A percentile compares a stretch with the other conserved stretches of the same genome.
Evolutionary conservation across 495 filamentous ascomycete genomes (phyloP).

Genomic region (Parachaetomium inaequale): DNA sequence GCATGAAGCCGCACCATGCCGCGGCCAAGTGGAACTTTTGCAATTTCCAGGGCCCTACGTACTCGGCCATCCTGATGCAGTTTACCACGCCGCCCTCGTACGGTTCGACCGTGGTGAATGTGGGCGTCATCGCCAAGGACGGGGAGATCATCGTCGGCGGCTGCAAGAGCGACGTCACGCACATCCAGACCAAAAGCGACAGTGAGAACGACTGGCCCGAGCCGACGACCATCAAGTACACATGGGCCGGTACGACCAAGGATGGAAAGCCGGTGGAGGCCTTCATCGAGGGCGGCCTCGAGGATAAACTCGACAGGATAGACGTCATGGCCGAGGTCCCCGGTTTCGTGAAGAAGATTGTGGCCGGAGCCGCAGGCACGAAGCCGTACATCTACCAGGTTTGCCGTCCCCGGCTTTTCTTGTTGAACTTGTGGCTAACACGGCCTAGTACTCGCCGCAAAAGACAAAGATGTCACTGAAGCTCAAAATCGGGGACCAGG

Average conservation of each 20-base stretch:
- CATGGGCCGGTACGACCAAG: constrained; percentile 74
- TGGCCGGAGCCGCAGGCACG: constrained; percentile 79
- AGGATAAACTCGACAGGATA: constrained; percentile 72
- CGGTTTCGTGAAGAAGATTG: constrained; percentile 89
- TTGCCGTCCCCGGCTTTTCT: constrained; percentile 18
- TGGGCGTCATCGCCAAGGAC: constrained; percentile 77
- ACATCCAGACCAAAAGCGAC: constrained; percentile 66
- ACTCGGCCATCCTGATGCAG: constrained; percentile 91
- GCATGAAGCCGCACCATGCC: constrained; percentile 98
- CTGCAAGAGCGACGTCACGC: constrained; percentile 55
- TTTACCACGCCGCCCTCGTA: constrained; percentile 95
- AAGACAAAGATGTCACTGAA: constrained; percentile 60
- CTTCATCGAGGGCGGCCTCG: constrained; percentile 63
- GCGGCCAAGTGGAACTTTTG: constrained; percentile 91
- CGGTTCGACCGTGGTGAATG: constrained; percentile 78
- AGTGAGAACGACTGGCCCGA: constrained; percentile 83
- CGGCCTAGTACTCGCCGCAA: constrained; percentile 58
- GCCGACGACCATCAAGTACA: constrained; percentile 68
- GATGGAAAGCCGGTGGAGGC: constrained; percentile 71
- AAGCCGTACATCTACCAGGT: constrained; percentile 98
- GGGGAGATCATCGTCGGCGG: constrained; percentile 75
- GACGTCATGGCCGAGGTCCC: constrained; percentile 97
- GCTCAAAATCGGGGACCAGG: constrained; percentile 75
- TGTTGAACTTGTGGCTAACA: constrained; percentile 20
- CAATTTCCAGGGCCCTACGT: constrained; percentile 82